Conservation (phyloP, 352 stramenopile genomes). For the Blastocystis sp. region DNA sequence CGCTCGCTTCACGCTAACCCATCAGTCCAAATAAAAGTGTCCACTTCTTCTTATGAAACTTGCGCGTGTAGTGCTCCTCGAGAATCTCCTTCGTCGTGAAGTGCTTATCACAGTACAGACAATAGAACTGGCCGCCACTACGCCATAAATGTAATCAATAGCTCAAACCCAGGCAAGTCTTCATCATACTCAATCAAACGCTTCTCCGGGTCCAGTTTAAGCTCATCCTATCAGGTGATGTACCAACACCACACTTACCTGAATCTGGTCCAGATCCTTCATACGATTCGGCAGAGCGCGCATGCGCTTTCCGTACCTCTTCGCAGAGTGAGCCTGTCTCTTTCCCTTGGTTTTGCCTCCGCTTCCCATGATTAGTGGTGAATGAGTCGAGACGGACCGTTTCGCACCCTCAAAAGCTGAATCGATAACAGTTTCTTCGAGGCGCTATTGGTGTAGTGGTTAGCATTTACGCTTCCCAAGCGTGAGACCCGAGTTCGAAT, state of each 20-base stretch:
- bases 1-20: conserved; percentile 60
- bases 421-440: neutral
- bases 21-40: neutral
- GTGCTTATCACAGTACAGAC: conserved; percentile 69
- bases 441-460: conserved; percentile 70
- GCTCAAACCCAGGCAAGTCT: conserved; percentile 58
- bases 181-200: conserved; percentile 58
- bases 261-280: conserved; percentile 70
- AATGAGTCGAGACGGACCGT: neutral
- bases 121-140: conserved; percentile 69
- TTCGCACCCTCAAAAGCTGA: neutral
- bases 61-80: conserved; percentile 38
- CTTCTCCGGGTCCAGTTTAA: conserved; percentile 69
- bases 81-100: conserved; percentile 66
- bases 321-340: conserved; percentile 38
- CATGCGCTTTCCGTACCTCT: conserved; percentile 53
- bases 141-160: neutral
- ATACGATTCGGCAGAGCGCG: conserved; percentile 37
- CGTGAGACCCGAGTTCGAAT: conserved; percentile 71
- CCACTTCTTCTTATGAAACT: conserved; percentile 67
- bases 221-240: conserved; percentile 47
- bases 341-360: conserved; percentile 69
- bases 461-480: conserved; percentile 71
- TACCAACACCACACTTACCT: neutral
- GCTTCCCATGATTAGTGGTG: conserved; percentile 50